These are phyloP conservation scores for Trichophyton schoenleinii DNA, from an alignment of 2,329 filamentous ascomycete species.

Conservation along the genomic window DNA sequence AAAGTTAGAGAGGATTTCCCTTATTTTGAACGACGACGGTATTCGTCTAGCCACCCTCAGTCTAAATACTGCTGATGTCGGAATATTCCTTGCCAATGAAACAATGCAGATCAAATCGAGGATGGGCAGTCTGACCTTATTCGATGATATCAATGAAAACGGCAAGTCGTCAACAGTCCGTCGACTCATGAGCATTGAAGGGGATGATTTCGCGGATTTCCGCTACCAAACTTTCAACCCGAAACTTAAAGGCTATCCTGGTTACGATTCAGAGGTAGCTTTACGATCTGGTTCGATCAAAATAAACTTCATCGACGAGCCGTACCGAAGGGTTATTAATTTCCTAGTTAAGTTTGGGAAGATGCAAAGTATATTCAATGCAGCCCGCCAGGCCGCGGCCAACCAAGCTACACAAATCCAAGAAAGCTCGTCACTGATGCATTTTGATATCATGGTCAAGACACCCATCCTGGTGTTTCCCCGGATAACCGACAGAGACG, in stretches of 20 bases:
- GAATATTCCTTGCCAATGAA: conserved; percentile 72
- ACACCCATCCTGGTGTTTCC: conserved; percentile 96
- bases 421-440: conserved; percentile 76
- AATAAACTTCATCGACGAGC: conserved; percentile 92
- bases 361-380: conserved; percentile 99
- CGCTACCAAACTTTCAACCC: conserved; percentile 91
- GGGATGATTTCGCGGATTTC: conserved; percentile 90
- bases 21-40: conserved; percentile 95
- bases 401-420: conserved; percentile 90
- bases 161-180: conserved; percentile 72
- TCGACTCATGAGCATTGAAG: conserved; percentile 85
- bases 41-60: conserved; percentile 86
- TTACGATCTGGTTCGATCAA: conserved; percentile 89
- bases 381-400: conserved; percentile 83
- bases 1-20: conserved; percentile 79
- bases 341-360: conserved; percentile 98
- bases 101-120: conserved; percentile 79
- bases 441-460: conserved; percentile 85
- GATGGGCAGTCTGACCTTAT: conserved; percentile 73
- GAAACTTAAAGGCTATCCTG: conserved; percentile 65
- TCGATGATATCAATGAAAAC: conserved; percentile 89
- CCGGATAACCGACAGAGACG: conserved; percentile 56
- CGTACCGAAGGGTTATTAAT: conserved; percentile 94
- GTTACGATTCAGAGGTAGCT: conserved; percentile 85
- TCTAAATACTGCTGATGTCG: conserved; percentile 82